Conservation (phyloP, 2,329 filamentous ascomycete species). For the Graphiopsis chlorocephala region DNA sequence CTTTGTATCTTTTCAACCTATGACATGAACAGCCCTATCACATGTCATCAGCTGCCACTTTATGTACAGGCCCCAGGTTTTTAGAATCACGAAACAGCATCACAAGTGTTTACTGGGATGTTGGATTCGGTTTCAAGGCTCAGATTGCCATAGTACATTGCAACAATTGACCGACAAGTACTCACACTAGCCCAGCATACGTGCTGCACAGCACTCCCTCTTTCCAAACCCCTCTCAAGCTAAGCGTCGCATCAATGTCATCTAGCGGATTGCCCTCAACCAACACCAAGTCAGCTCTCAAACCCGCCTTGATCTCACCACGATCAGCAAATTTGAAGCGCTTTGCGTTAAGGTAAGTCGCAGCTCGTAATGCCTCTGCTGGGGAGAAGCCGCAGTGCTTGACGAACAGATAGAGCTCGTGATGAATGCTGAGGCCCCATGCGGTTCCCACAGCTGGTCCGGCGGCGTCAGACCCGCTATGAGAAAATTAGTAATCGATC, state of each 20-base stretch:
- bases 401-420: conserved; percentile 44
- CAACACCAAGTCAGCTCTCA: conserved; percentile 44
- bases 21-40: no score
- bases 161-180: background rate
- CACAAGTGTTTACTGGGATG: no score
- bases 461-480: conserved; percentile 44
- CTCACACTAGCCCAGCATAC: background rate
- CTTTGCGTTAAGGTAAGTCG: conserved; percentile 40
- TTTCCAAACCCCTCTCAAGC: conserved; percentile 46
- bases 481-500: background rate
- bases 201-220: conserved; percentile 30
- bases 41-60: no score
- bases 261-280: conserved; percentile 45
- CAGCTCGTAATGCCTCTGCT: conserved; percentile 40
- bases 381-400: conserved; percentile 43
- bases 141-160: no score
- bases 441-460: conserved; percentile 44
- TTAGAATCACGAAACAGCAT: no score
- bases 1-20: no score
- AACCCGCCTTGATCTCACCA: conserved; percentile 39
- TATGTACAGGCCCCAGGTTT: no score
- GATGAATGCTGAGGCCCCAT: conserved; percentile 43
- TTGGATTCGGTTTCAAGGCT: no score
- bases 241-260: conserved; percentile 41
- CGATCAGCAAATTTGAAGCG: conserved; percentile 43